Evolutionary conservation across 139 green algal species (phyloP), one percentile per base, ranked within the genome.

Genomic region (Tetraselmis chui): DNA sequence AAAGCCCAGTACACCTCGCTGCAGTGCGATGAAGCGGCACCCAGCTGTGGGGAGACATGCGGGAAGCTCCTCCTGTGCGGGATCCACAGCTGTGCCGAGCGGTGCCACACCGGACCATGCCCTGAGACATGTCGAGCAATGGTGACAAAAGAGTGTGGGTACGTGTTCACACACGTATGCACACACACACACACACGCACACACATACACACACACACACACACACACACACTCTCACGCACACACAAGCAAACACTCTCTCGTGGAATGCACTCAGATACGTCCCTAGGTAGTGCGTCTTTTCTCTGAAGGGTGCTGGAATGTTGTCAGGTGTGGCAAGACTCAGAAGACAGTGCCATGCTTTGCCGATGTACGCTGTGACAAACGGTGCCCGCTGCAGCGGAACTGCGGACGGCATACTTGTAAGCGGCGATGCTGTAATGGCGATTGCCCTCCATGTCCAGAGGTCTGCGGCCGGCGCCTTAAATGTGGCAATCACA

Each of bases 401-500:
- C 87, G 90, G 31, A 67, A 74, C 1, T 96, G 93, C 83, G 90
- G 89, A 23, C 89, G 91, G 1, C 94, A 97, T 81, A 81, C 83
- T 1, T 97, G 94, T 88, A 93, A 93, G 83, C 88, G 91, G 0
- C 93, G 93, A 83, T 97, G 94, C 91, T 97, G 94, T 84, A 87
- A 93, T 32, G 94, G 94, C 45, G 79, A 86, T 83, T 97, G 93
- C 85, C 93, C 92, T 1, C 91, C 94, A 29, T 97, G 94, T 84
- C 88, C 97, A 74, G 91, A 97, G 85, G 84, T 90, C 27, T 97
- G 94, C 81, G 88, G 87, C 11, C 82, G 86, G 22, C 85, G 87
- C 83, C 86, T 97, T 75, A 85, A 86, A 30, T 97, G 94, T 76
- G 87, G 93, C 58, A 97, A 96, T 87, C 93, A 97, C 90, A 89